Evolutionary conservation across 2,329 filamentous ascomycete genomes (phyloP).

Genomic region (Plenodomus lindquistii): DNA sequence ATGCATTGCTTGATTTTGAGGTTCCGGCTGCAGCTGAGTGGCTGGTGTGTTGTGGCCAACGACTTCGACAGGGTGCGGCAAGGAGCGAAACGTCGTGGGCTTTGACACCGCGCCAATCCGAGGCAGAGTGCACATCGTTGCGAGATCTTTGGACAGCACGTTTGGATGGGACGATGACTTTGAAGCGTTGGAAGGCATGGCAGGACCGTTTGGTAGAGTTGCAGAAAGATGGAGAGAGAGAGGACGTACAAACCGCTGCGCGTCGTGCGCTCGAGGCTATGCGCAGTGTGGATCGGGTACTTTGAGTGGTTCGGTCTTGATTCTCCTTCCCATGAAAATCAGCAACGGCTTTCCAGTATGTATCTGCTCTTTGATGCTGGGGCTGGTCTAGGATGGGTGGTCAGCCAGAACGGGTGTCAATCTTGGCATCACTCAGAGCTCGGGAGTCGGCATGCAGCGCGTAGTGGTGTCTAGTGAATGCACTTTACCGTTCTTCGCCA

Average conservation of each 20-base stretch:
- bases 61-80: constrained; percentile 1
- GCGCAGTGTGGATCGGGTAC: neutral
- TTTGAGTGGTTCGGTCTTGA: too few relatives aligned
- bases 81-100: neutral
- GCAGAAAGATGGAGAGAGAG: neutral
- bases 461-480: too few relatives aligned
- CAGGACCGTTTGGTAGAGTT: neutral
- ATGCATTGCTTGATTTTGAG: constrained; percentile 7
- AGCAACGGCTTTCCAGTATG: too few relatives aligned
- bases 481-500: too few relatives aligned
- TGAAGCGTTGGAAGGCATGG: neutral
- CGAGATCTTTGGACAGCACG: neutral
- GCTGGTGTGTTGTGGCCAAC: neutral
- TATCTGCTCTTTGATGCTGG: too few relatives aligned
- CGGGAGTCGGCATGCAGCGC: too few relatives aligned
- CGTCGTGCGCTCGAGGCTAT: neutral
- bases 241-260: neutral
- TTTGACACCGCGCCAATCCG: neutral
- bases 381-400: too few relatives aligned
- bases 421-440: too few relatives aligned
- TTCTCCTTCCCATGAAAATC: too few relatives aligned
- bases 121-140: neutral
- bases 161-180: neutral
- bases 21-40: constrained; percentile 5
- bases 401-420: too few relatives aligned